These are phyloP conservation scores for Schizophyllum amplum DNA, from an alignment of 1,284 basidiomycete genomes.

Conservation along the genomic window DNA sequence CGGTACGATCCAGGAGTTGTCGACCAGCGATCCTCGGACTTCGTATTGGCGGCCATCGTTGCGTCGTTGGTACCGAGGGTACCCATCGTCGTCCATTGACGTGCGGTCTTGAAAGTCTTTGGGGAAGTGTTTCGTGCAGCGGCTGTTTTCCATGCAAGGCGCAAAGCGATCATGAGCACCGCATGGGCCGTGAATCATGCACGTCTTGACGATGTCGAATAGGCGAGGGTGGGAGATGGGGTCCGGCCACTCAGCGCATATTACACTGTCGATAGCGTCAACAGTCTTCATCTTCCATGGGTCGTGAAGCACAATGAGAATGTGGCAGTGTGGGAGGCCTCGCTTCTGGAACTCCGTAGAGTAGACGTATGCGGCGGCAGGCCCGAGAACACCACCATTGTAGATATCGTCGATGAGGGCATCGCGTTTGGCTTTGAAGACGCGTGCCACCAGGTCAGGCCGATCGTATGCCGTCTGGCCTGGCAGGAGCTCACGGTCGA, in stretches of 20 bases:
- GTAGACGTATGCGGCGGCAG: conserved; percentile 22
- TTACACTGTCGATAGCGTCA: conserved; percentile 18
- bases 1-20: conserved; percentile 27
- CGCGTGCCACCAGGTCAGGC: conserved; percentile 32
- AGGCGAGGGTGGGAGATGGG: conserved; percentile 16
- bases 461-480: conserved; percentile 28
- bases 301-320: conserved; percentile 21
- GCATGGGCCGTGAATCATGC: conserved; percentile 31
- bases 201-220: conserved; percentile 14
- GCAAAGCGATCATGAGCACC: conserved; percentile 15
- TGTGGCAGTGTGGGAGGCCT: conserved; percentile 28
- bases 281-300: conserved; percentile 5
- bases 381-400: conserved; percentile 23
- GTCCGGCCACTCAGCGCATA: conserved; percentile 20
- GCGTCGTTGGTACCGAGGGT: conserved; percentile 22
- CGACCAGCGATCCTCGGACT: conserved; percentile 9
- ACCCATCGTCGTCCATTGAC: conserved; percentile 22
- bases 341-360: conserved; percentile 31
- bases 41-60: conserved; percentile 19
- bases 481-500: conserved; percentile 26
- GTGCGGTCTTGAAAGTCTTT: conserved; percentile 23
- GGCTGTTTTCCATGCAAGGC: conserved; percentile 25
- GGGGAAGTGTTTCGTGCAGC: conserved; percentile 28
- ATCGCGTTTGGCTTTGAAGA: conserved; percentile 30
- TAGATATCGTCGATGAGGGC: conserved; percentile 23